Evolutionary conservation across 1,284 basidiomycete genomes (phyloP).

Genomic region (Jaminaea rosea): DNA sequence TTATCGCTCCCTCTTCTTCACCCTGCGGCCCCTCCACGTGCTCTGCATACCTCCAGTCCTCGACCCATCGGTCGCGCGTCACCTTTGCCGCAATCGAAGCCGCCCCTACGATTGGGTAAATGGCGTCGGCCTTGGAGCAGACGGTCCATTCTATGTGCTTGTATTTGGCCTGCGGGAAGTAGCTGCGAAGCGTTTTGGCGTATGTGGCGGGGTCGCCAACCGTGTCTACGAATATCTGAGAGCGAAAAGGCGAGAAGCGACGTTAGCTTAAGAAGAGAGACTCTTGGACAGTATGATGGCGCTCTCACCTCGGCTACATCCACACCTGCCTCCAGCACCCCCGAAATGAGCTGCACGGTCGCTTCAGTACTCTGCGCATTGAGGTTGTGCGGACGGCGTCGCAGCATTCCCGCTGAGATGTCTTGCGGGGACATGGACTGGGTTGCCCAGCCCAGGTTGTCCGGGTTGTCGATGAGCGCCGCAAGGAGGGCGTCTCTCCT

Average conservation of each 20-base stretch:
- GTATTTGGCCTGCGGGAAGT: slow-evolving; percentile 19
- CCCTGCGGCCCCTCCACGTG: slow-evolving; percentile 3
- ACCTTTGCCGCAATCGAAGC: slow-evolving; percentile 95
- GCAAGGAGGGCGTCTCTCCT: slow-evolving; percentile 43
- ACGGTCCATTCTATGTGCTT: slow-evolving; percentile 64
- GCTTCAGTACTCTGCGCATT: slow-evolving; percentile 89
- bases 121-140: slow-evolving; percentile 81
- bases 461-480: slow-evolving; percentile 25
- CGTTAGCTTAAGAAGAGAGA: no score
- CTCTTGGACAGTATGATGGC: slow-evolving; percentile 1
- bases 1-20: no score
- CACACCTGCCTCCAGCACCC: slow-evolving; percentile 70
- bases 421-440: slow-evolving; percentile 75
- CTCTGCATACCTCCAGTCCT: slow-evolving; percentile 62
- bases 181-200: slow-evolving; percentile 49
- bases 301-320: slow-evolving; percentile 61
- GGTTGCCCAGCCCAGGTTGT: slow-evolving; percentile 62
- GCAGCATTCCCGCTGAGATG: slow-evolving; percentile 85
- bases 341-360: slow-evolving; percentile 75
- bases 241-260: neutral
- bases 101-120: slow-evolving; percentile 92
- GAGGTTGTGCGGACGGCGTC: slow-evolving; percentile 71
- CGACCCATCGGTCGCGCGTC: slow-evolving; percentile 81
- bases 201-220: slow-evolving; percentile 80
- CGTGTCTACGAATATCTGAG: slow-evolving; percentile 86